Conservation (phyloP, 305 asterid genomes). For the Plantago rigida region DNA sequence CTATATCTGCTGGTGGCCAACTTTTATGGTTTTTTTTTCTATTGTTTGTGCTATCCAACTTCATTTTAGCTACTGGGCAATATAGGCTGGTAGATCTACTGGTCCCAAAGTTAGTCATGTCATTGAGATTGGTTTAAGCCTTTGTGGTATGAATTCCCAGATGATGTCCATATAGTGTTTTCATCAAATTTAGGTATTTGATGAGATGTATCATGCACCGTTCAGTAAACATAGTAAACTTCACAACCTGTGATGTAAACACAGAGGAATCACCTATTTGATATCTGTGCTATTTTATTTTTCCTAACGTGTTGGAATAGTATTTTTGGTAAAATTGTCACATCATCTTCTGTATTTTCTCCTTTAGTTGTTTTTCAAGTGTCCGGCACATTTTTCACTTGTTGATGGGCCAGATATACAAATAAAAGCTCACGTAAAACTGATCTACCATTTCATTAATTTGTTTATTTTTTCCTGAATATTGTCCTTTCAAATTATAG, state of each 20-base stretch:
- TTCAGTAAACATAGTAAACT: background rate
- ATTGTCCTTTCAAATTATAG: conserved; percentile 38
- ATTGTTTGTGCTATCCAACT: background rate
- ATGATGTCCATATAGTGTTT: background rate
- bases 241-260: no score
- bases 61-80: conserved; percentile 4
- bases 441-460: background rate
- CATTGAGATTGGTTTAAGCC: conserved; percentile 6
- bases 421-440: no score
- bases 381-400: background rate
- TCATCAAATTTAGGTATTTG: background rate
- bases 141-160: conserved; percentile 8
- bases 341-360: no score
- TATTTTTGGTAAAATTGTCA: background rate
- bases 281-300: background rate
- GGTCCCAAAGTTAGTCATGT: background rate
- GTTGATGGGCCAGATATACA: background rate
- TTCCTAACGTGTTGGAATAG: background rate
- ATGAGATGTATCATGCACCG: conserved; percentile 10
- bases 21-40: background rate
- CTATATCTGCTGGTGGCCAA: conserved; percentile 14
- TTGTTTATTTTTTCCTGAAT: conserved; percentile 13
- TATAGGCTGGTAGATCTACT: background rate
- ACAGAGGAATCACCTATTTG: no score
- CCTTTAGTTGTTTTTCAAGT: background rate